Conservation (phyloP, 805 yeast species). For the Scheffersomyces ergatensis region DNA sequence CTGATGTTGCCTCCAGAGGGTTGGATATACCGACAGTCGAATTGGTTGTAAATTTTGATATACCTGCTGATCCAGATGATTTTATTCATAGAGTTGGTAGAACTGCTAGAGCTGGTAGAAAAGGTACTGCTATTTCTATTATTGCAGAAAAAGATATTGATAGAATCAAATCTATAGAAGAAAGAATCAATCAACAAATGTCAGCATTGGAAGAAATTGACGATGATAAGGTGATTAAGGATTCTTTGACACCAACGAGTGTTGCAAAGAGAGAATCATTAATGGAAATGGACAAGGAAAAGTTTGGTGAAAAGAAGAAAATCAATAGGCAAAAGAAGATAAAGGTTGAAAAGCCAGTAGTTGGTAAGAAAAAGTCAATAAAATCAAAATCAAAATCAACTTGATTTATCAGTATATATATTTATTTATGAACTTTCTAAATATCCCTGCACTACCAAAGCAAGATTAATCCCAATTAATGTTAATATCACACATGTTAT, state of each 20-base stretch:
- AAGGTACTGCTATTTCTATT: conserved; percentile 79
- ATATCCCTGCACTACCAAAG: conserved; percentile 21
- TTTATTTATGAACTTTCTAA: conserved; percentile 3
- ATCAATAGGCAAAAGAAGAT: conserved; percentile 44
- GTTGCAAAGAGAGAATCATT: conserved; percentile 86
- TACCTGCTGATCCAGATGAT: conserved; percentile 95
- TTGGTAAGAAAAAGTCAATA: conserved; percentile 7
- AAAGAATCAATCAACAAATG: conserved; percentile 77
- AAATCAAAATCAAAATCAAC: not conserved
- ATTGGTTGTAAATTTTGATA: conserved; percentile 85
- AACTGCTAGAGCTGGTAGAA: conserved; percentile 96
- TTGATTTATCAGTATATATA: not conserved
- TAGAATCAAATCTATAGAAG: conserved; percentile 83
- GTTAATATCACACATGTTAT: conserved; percentile 32
- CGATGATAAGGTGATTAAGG: conserved; percentile 75
- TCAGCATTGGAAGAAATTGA: conserved; percentile 65
- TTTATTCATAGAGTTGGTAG: conserved; percentile 97
- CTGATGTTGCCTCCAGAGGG: conserved; percentile 98
- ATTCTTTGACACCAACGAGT: conserved; percentile 66
- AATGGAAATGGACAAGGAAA: conserved; percentile 90
- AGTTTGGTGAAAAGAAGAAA: conserved; percentile 73
- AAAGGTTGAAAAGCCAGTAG: conserved; percentile 6
- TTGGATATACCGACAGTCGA: conserved; percentile 93
- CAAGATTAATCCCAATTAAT: conserved; percentile 32
- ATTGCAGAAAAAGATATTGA: conserved; percentile 83